Base-by-base conservation (phyloP, 495 filamentous ascomycete species). In the Jackrogersella minutella region DNA sequence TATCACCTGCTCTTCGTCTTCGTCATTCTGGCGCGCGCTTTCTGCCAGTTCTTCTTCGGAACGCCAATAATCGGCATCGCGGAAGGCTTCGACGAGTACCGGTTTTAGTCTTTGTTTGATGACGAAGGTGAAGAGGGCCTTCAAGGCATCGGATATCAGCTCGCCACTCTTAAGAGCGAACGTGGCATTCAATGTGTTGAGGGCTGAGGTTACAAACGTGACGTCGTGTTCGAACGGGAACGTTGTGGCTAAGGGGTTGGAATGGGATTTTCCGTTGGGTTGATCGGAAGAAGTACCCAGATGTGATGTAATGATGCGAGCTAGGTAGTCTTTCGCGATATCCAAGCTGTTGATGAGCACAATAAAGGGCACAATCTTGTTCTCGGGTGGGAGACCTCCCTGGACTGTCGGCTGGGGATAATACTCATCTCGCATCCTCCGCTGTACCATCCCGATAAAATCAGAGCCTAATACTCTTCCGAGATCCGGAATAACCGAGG, bases 331-430 rank as follows among this genome's bases (percentile, higher is more conserved):
- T 59, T 90, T 88, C 11, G 91, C 88, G 19, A 96, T 81, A 75
- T 98, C 95, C 21, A 99, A 86, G 73, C 94, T 96, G 81, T 99
- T 99, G 72, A 97, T 92, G 24, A 97, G 86, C 9, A 98, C 88
- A 7, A 97, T 87, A 77, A 98, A 98, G 3, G 88, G 77, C 58
- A 97, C 83, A 46, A 94, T 87, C 54, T 88, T 90, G 57, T 92
- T 87, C 72, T 98, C 95, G 0, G 92, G 89, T 0, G 93, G 94
- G 40, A 91, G 78, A 9, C 85, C 87, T 40, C 93, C 92, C 72
- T 91, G 88, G 10, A 91, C 85, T 2, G 85, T 75, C 7, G 88
- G 81, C 66, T 90, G 89, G 0, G 93, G 93, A 76, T 97, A 97
- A 64, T 86, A 88, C 73, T 98, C 94, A 72, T 97, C 93, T 44